A percentile compares a stretch with the other conserved stretches of the same genome.
Conservation (phyloP, 495 filamentous ascomycete genomes). For the Entonaema liquescens region DNA sequence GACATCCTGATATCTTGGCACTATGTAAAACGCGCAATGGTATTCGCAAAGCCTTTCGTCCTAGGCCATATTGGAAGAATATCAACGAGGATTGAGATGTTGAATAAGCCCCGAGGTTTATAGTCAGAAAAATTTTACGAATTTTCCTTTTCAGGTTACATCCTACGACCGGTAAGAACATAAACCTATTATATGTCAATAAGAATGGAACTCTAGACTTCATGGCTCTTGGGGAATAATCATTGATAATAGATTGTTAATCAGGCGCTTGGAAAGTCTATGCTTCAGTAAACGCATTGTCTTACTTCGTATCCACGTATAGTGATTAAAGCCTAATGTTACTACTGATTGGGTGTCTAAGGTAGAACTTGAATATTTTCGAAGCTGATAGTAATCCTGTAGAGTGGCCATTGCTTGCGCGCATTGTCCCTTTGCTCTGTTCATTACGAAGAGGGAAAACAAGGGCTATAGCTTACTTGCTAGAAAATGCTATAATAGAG, state of each 20-base stretch:
- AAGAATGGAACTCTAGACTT: no score
- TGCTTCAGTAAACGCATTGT: not conserved
- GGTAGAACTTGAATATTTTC: no score
- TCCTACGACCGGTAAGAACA: no score
- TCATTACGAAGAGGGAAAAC: not conserved
- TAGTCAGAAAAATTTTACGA: not conserved
- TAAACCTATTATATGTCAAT: no score
- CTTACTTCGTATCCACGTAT: not conserved
- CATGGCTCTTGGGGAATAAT: not conserved
- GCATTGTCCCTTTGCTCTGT: not conserved
- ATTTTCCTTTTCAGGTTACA: not conserved
- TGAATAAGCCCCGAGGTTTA: not conserved
- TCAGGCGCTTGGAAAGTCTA: not conserved
- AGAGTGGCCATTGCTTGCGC: not conserved
- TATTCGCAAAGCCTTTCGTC: not conserved
- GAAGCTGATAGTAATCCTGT: not conserved
- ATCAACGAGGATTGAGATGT: not conserved
- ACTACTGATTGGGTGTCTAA: no score
- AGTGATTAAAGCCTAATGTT: not conserved
- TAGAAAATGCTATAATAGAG: not conserved
- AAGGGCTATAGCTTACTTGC: not conserved
- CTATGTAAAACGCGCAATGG: no score
- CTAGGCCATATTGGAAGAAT: not conserved
- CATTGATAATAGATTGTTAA: no score
- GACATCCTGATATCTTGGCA: not conserved